Evolutionary conservation across 371 early-diverging fungal genomes (phyloP).

Genomic region (Rhizopus sp.): DNA sequence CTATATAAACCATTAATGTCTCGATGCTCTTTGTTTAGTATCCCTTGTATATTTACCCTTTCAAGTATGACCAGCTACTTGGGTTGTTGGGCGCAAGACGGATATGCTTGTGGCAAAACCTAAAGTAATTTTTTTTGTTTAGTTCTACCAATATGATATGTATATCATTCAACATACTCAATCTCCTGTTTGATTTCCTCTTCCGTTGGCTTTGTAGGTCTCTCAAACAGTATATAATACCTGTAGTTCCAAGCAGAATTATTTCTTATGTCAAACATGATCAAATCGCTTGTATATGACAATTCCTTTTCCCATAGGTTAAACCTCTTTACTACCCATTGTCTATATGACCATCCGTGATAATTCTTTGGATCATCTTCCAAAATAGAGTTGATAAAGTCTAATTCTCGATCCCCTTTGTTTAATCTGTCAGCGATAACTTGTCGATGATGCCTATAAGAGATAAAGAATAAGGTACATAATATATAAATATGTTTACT

Average conservation of each 20-base stretch:
- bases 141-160: neutral
- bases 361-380: conserved; percentile 94
- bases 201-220: conserved; percentile 43
- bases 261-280: conserved; percentile 88
- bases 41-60: conserved; percentile 63
- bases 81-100: conserved; percentile 83
- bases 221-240: conserved; percentile 68
- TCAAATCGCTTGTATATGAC: conserved; percentile 63
- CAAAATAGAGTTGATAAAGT: conserved; percentile 70
- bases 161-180: no score
- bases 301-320: conserved; percentile 83
- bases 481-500: neutral
- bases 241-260: conserved; percentile 99
- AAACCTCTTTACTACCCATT: conserved; percentile 86
- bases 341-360: conserved; percentile 95
- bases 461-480: neutral
- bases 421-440: conserved; percentile 68
- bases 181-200: conserved; percentile 63
- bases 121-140: neutral
- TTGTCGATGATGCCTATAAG: conserved; percentile 86
- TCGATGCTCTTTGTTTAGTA: neutral
- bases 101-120: conserved; percentile 71
- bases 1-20: conserved; percentile 20
- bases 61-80: conserved; percentile 87
- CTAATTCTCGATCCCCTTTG: conserved; percentile 61